A percentile compares a stretch with the other conserved stretches of the same genome.
These are phyloP conservation scores for Chrysoporthe deuterocubensis DNA, from an alignment of 2,329 filamentous ascomycete genomes.

Conservation along the genomic window DNA sequence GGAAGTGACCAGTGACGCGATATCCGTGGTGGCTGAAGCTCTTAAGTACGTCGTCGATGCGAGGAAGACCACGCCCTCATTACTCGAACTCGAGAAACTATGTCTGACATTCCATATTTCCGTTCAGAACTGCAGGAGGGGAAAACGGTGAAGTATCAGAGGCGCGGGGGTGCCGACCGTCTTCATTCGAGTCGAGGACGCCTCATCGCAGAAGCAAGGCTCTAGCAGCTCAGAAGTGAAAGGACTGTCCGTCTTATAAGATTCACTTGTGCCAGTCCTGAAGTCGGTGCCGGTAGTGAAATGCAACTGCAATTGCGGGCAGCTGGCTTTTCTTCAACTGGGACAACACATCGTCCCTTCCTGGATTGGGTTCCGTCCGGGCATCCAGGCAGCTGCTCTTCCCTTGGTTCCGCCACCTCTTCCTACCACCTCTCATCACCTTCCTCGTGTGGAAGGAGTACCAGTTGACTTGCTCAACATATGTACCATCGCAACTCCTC, in stretches of 20 bases:
- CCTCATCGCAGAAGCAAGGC: neutral
- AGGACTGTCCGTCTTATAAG: neutral
- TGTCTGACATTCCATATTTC: neutral
- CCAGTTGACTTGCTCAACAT: neutral
- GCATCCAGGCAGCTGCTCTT: slow-evolving; percentile 24
- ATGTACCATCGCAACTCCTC: slow-evolving; percentile 22
- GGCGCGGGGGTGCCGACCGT: neutral
- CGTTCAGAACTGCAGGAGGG: neutral
- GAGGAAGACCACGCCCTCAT: neutral
- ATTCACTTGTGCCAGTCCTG: neutral
- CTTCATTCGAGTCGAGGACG: neutral
- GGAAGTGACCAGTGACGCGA: neutral
- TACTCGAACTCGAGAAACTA: neutral
- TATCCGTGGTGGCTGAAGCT: neutral
- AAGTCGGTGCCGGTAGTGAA: neutral
- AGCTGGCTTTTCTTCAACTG: neutral
- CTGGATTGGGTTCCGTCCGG: neutral
- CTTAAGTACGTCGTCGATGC: neutral
- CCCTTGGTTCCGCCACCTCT: slow-evolving; percentile 24
- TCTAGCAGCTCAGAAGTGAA: neutral
- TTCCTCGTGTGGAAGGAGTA: slow-evolving; percentile 5
- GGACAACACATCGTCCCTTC: slow-evolving; percentile 9
- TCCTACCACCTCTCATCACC: slow-evolving; percentile 4
- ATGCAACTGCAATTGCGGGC: neutral
- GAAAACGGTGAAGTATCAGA: neutral